Percentiles rank a stretch among this genome's conserved stretches.
Conservation (phyloP, 2,329 filamentous ascomycete genomes). For the Talaromyces sp. region DNA sequence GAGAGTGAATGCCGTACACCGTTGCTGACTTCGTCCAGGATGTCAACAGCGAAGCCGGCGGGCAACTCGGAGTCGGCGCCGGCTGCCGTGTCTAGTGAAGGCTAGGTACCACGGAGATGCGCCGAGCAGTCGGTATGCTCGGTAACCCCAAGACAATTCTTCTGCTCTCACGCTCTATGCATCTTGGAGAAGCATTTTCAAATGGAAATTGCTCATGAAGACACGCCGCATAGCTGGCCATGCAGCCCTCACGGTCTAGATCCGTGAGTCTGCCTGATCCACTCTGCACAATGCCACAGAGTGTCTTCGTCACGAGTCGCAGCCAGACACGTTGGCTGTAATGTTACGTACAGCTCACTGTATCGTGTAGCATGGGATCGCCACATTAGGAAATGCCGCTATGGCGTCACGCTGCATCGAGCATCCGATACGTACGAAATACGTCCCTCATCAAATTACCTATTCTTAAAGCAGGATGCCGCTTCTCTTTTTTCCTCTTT, state of each 20-base stretch:
- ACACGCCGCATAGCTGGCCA: not conserved
- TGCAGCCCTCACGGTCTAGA: not conserved
- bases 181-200: not conserved
- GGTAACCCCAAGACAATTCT: not conserved
- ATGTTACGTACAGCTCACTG: not conserved
- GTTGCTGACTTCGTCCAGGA: not conserved
- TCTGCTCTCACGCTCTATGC: not conserved
- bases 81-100: not conserved
- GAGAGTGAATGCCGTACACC: no score
- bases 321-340: not conserved
- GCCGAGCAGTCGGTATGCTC: not conserved
- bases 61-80: not conserved
- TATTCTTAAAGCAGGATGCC: not conserved
- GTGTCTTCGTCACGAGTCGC: not conserved
- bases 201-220: not conserved
- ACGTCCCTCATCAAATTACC: not conserved
- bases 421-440: not conserved
- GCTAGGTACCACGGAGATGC: not conserved
- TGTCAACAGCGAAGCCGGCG: not conserved
- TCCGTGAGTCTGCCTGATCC: not conserved
- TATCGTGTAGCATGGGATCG: conserved; percentile 3
- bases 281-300: not conserved
- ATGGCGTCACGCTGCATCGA: not conserved
- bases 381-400: conserved; percentile 18
- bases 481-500: not conserved